Base-by-base conservation (phyloP, 106 monocot species). In the Platanthera guangdongensis region DNA sequence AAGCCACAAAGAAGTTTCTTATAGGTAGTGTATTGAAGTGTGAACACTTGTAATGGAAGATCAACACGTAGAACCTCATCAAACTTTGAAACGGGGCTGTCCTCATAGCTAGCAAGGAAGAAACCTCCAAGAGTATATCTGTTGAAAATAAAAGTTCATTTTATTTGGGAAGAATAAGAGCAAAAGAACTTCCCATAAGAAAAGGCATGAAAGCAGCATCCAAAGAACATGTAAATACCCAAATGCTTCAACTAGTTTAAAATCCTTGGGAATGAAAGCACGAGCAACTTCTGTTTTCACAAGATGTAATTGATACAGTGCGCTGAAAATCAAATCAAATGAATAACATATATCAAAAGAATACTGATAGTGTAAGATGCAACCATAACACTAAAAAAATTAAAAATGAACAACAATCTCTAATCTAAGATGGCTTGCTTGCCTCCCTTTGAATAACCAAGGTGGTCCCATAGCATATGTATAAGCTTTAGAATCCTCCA, bases 71-170 rank as follows among this genome's bases (percentile, higher is more conserved):
- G n/a, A n/a, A n/a, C n/a, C n/a, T n/a, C n/a, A n/a, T n/a, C n/a
- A n/a, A n/a, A 95, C 52, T n/a, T 82, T 79, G 92, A 90, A 53
- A 93, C 90, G 30, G 95, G 95, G 78, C 92, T 93, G 69, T 87
- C 88, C 45, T 95, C 90, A 78, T 95, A 95, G 47, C 82, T 82
- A 55, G 95, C 95, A 71, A 95, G 87, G 78, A 95, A 95, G 73
- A 95, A 74, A 2, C 95, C 95, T 47, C 95, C 95, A 9, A 95
- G 85, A 2, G 95, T 95, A 78, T 92, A 95, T 52, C 94, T 94
- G 54, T 46, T 60, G 4, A 68, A 74, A 70, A 32, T 32, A 32
- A 1, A 32, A 32, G 32, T 32, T 32, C 0, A 32, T 32, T 32
- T 32, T 32, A 32, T 32, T 32, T 32, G 32, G 2, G 32, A 32